Base-by-base conservation (phyloP, 1,139 yeast genomes). In the Scheffersomyces quercinus region DNA sequence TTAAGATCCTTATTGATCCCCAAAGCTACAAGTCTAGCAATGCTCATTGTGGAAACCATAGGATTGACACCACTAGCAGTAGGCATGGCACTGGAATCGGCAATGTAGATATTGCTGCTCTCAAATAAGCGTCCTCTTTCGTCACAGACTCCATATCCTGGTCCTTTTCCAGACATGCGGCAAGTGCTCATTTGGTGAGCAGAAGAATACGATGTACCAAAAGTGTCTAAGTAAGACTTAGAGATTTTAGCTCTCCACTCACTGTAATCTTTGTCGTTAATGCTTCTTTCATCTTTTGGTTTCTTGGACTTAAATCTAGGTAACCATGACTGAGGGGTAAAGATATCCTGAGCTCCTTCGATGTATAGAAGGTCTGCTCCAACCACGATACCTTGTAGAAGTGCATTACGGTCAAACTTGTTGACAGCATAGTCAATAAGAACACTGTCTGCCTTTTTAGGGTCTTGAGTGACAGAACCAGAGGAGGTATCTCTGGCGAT, bases 171-270 rank as follows among this genome's bases (percentile, higher is more conserved):
- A 4, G 76, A 65, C 67, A 81, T 79, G 47, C 85, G 70, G 56
- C 85, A 79, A 2, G 77, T 57, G 42, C 80, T 70, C 85, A 81
- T 81, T 59, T 81, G 85, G 58, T 81, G 85, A 6, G 86, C 86
- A 3, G 78, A 68, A 3, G 85, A 85, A 46, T 68, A 63, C 3
- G 66, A 49, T 3, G 69, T 54, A 3, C 69, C 70, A 42, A 59
- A 70, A 2, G 54, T 39, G 16, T 59, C 62, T 38, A 73, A 55
- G 7, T 64, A 64, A 5, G 55, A 53, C 11, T 58, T 59, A 16
- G 65, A 62, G 5, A 66, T 65, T 16, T 49, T 49, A n/a, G 54
- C 49, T 44, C 73, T 61, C 84, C 83, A 81, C 30, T 55, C 59
- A 34, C 64, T 75, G 54, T 69, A 81, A 42, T 77, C 83, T 3